A percentile compares a stretch with the other conserved stretches of the same genome.
Evolutionary conservation across 169 alveolate genomes (phyloP).

Genomic region (Perkinsus marinus): DNA sequence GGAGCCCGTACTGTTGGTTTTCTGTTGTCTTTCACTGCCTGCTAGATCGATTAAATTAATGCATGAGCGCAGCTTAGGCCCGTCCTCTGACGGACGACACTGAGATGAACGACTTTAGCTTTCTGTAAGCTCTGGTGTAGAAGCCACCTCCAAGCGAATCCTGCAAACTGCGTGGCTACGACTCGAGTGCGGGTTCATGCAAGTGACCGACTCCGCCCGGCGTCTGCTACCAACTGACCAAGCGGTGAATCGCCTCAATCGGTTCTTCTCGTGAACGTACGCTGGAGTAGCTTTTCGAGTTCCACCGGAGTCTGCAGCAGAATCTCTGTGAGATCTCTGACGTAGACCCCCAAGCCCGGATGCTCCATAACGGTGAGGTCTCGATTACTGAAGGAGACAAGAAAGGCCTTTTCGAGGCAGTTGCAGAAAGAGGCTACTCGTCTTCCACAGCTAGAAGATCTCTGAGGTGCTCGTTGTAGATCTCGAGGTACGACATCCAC

Average conservation of each 20-base stretch:
- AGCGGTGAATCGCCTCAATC: not conserved
- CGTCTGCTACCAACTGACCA: not conserved
- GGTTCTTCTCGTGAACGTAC: not conserved
- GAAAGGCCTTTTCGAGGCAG: not conserved
- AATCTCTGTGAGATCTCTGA: slow-evolving; percentile 7
- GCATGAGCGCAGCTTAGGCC: not conserved
- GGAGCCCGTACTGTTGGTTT: not conserved
- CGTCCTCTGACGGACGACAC: not conserved
- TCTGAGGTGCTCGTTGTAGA: slow-evolving; percentile 69
- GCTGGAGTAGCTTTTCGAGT: not conserved
- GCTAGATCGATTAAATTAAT: slow-evolving; percentile 11
- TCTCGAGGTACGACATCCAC: slow-evolving; percentile 61
- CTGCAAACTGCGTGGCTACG: slow-evolving; percentile 57
- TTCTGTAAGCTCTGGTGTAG: not conserved
- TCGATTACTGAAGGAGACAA: not conserved
- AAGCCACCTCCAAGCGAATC: slow-evolving; percentile 1
- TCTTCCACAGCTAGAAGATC: slow-evolving; percentile 48
- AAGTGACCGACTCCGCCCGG: slow-evolving; percentile 42
- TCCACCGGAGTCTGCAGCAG: not conserved
- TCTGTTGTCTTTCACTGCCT: slow-evolving; percentile 9
- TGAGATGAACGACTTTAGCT: not conserved
- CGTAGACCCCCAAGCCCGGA: slow-evolving; percentile 19
- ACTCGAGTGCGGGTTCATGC: slow-evolving; percentile 53
- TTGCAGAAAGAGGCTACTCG: not conserved
- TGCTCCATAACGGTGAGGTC: slow-evolving; percentile 7